Evolutionary conservation across 768 basidiomycete species (phyloP).

Genomic region (Lentinus brumalis): DNA sequence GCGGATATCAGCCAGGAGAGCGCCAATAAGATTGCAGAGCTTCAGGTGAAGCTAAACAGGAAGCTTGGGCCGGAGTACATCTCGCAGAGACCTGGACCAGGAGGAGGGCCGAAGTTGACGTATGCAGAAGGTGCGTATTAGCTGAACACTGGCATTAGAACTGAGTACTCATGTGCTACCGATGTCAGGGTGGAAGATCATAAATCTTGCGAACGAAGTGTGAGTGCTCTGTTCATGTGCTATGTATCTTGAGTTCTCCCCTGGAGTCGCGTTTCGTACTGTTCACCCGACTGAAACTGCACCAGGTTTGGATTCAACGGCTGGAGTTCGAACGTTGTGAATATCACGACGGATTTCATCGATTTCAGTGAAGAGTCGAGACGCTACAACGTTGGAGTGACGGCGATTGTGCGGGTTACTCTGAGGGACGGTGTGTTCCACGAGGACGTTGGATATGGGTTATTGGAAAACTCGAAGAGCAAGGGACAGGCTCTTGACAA

Average conservation of each 20-base stretch:
- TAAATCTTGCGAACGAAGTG: constrained; percentile 97
- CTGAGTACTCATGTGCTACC: not conserved
- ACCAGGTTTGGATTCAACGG: constrained; percentile 88
- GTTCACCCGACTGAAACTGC: not conserved
- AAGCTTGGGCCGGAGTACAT: constrained; percentile 95
- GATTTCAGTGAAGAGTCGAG: constrained; percentile 72
- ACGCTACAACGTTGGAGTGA: constrained; percentile 72
- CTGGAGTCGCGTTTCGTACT: too few species aligned
- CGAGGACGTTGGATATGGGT: constrained; percentile 93
- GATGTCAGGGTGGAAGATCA: constrained; percentile 80
- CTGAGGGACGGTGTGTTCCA: constrained; percentile 86
- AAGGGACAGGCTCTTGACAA: constrained; percentile 92
- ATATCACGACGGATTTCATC: constrained; percentile 72
- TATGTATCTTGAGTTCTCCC: not conserved
- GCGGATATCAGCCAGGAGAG: constrained; percentile 61
- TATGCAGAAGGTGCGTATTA: constrained; percentile 97
- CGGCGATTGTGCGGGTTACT: constrained; percentile 85
- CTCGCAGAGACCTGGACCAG: constrained; percentile 85
- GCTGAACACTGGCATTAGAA: constrained; percentile 60
- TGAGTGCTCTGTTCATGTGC: not conserved
- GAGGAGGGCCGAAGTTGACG: constrained; percentile 83
- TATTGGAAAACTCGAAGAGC: constrained; percentile 79
- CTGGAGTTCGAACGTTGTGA: constrained; percentile 84
- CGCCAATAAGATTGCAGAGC: constrained; percentile 61
- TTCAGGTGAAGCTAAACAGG: constrained; percentile 83